phyloP scores from a whole-genome alignment of 208 protist genomes.

The Acanthamoeba royreba region DNA sequence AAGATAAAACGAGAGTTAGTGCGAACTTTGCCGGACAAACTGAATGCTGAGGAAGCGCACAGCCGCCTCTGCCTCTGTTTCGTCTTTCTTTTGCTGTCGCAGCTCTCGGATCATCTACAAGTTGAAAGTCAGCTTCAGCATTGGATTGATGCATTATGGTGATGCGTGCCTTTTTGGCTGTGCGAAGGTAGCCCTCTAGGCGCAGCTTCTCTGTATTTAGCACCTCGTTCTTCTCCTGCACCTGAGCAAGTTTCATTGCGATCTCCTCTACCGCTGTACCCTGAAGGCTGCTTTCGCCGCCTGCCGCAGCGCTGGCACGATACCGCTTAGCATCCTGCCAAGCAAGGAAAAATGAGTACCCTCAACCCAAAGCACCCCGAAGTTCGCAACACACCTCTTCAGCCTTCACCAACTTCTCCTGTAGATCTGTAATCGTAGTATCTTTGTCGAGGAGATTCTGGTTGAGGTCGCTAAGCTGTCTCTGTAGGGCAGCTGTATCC shows the following conservation, averaged over 20 bases:
- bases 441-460: background rate
- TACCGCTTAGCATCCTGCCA: background rate
- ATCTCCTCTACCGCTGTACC: background rate
- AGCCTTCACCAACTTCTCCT: background rate
- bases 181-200: constrained; percentile 13
- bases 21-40: background rate
- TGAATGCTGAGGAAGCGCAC: background rate
- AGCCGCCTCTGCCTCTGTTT: background rate
- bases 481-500: background rate
- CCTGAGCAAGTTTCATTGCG: background rate
- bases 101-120: constrained; percentile 22
- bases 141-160: no score
- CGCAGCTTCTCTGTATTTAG: background rate
- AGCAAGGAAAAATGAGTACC: no score
- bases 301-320: background rate
- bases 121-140: background rate
- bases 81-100: constrained; percentile 2
- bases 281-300: background rate
- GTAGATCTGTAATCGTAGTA: background rate
- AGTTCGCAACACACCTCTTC: background rate
- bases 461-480: background rate
- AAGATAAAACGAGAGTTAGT: background rate
- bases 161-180: background rate
- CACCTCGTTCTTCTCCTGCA: constrained; percentile 19
- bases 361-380: background rate